Evolutionary conservation across 345 rosid genomes (phyloP).

Genomic region (Aegle marmelos): DNA sequence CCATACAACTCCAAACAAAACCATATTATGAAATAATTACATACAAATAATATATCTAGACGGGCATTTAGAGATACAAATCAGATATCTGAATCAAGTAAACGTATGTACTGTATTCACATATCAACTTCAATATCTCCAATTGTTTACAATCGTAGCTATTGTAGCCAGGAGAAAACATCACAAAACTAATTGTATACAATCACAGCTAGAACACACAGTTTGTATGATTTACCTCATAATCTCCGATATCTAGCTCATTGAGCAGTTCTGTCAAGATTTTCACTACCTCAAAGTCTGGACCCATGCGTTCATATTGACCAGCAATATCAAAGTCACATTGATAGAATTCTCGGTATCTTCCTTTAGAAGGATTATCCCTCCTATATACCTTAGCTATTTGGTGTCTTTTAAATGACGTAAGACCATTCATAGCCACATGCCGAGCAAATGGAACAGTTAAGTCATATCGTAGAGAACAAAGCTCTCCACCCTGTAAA

Average conservation of each 20-base stretch:
- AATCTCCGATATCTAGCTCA: constrained; percentile 78
- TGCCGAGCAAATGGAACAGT: constrained; percentile 94
- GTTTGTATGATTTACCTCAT: constrained; percentile 47
- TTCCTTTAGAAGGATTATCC: constrained; percentile 92
- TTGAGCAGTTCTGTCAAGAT: constrained; percentile 79
- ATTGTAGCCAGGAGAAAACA: neutral
- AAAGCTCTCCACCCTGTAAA: constrained; percentile 91
- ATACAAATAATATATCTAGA: neutral
- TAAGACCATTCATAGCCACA: constrained; percentile 87
- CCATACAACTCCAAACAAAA: neutral
- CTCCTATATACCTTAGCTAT: constrained; percentile 90
- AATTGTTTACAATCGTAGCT: neutral
- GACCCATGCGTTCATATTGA: constrained; percentile 81
- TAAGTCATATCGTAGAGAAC: constrained; percentile 88
- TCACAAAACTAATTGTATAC: neutral
- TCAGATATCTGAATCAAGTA: neutral
- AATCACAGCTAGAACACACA: neutral
- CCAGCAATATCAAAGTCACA: constrained; percentile 98
- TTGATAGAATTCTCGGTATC: constrained; percentile 96
- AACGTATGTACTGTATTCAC: neutral
- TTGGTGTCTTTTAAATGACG: constrained; percentile 80
- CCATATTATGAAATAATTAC: neutral
- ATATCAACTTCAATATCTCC: neutral
- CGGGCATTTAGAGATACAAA: neutral
- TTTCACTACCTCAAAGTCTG: constrained; percentile 80